phyloP scores from a whole-genome alignment of 1,139 yeast genomes.

The Candida sojae region DNA sequence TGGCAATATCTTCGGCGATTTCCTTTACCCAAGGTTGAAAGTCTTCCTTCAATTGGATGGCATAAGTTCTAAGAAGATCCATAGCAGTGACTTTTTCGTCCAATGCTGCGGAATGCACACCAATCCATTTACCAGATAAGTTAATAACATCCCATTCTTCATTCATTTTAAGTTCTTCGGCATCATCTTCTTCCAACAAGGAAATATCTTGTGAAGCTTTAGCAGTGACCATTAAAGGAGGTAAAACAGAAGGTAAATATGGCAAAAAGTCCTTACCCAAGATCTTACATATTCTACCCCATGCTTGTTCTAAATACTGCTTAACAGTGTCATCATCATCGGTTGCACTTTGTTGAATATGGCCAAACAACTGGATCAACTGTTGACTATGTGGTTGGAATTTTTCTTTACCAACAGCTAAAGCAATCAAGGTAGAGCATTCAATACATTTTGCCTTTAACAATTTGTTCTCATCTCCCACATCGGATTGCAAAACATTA shows the following conservation, averaged over 20 bases:
- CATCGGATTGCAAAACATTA: constrained; percentile 75
- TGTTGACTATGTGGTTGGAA: constrained; percentile 77
- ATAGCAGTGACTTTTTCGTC: constrained; percentile 94
- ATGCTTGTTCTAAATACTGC: constrained; percentile 87
- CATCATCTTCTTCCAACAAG: constrained; percentile 84
- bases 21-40: constrained; percentile 85
- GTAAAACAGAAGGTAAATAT: constrained; percentile 84
- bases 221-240: constrained; percentile 82
- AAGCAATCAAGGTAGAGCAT: constrained; percentile 90
- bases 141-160: constrained; percentile 97
- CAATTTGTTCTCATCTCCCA: constrained; percentile 76
- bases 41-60: constrained; percentile 77
- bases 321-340: constrained; percentile 83
- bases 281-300: constrained; percentile 91
- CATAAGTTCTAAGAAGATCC: constrained; percentile 85
- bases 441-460: constrained; percentile 93
- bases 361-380: constrained; percentile 70
- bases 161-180: constrained; percentile 76
- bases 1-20: constrained; percentile 73
- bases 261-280: constrained; percentile 86
- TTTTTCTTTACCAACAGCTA: constrained; percentile 95
- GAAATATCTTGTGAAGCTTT: constrained; percentile 89
- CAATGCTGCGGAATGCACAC: constrained; percentile 87
- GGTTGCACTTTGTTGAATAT: constrained; percentile 62
- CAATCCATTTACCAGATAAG: constrained; percentile 88